A percentile compares a stretch with the other conserved stretches of the same genome.
These are phyloP conservation scores for Eremomyces bilateralis DNA, from an alignment of 495 filamentous ascomycete genomes.

Conservation along the genomic window DNA sequence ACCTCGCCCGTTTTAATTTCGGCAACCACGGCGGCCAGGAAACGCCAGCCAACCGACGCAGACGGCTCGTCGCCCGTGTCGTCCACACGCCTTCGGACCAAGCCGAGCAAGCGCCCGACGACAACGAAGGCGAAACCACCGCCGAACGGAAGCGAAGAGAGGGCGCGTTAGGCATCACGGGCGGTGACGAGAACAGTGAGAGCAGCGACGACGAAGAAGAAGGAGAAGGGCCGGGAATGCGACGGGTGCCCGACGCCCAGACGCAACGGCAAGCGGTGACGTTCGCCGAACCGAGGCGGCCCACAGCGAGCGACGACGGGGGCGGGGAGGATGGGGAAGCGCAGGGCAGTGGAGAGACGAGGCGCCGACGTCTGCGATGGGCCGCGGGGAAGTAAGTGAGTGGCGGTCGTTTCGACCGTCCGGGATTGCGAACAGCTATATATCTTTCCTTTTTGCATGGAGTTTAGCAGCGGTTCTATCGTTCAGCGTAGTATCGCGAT, in stretches of 20 bases:
- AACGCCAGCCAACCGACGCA: slow-evolving; percentile 8
- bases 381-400: no score
- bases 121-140: neutral
- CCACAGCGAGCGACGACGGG: neutral
- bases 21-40: no score
- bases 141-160: neutral
- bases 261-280: neutral
- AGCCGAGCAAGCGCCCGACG: neutral
- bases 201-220: slow-evolving; percentile 1
- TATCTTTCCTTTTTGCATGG: no score
- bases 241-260: neutral
- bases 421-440: no score
- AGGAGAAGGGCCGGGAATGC: neutral
- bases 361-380: no score
- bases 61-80: neutral
- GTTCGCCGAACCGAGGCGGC: neutral
- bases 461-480: no score
- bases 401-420: no score
- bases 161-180: neutral
- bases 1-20: slow-evolving; percentile 8
- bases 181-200: neutral
- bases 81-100: neutral
- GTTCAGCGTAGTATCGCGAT: no score
- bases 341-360: no score
- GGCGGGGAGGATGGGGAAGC: no score